Evolutionary conservation across 768 basidiomycete species (phyloP).

Genomic region (Lactarius deliciosus): DNA sequence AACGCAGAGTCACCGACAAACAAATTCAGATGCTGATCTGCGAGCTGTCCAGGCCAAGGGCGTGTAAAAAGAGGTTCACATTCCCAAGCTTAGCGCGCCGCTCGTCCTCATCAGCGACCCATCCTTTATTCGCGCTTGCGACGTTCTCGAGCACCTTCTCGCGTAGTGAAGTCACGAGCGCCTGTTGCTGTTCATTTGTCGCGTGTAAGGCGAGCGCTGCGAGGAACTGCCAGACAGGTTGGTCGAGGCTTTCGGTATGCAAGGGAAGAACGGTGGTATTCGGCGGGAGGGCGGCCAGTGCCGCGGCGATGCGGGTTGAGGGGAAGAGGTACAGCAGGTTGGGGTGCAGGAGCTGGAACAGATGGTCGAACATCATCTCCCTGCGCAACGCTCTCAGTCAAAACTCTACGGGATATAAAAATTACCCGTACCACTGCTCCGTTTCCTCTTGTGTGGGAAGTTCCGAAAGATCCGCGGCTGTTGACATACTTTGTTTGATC

Average conservation of each 20-base stretch:
- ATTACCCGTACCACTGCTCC: slow-evolving; percentile 63
- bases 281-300: slow-evolving; percentile 33
- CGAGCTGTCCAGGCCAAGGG: slow-evolving; percentile 69
- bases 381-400: slow-evolving; percentile 41
- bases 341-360: slow-evolving; percentile 77
- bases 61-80: slow-evolving; percentile 88
- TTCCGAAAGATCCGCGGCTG: slow-evolving; percentile 53
- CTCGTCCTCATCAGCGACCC: slow-evolving; percentile 72
- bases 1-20: slow-evolving; percentile 20
- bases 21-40: slow-evolving; percentile 48
- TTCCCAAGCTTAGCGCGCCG: slow-evolving; percentile 80
- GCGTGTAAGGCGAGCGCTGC: slow-evolving; percentile 87
- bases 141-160: slow-evolving; percentile 96
- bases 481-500: slow-evolving; percentile 70
- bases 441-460: slow-evolving; percentile 69
- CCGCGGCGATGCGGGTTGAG: slow-evolving; percentile 68
- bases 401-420: slow-evolving; percentile 5
- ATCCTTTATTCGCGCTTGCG: slow-evolving; percentile 71
- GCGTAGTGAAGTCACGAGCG: slow-evolving; percentile 78
- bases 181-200: slow-evolving; percentile 81
- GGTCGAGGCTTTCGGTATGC: slow-evolving; percentile 68
- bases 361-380: slow-evolving; percentile 84
- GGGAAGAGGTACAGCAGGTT: slow-evolving; percentile 85
- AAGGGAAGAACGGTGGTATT: slow-evolving; percentile 40
- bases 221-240: slow-evolving; percentile 94